Conservation (phyloP, 371 early-diverging fungal species). For the Sporodiniella umbellata region DNA sequence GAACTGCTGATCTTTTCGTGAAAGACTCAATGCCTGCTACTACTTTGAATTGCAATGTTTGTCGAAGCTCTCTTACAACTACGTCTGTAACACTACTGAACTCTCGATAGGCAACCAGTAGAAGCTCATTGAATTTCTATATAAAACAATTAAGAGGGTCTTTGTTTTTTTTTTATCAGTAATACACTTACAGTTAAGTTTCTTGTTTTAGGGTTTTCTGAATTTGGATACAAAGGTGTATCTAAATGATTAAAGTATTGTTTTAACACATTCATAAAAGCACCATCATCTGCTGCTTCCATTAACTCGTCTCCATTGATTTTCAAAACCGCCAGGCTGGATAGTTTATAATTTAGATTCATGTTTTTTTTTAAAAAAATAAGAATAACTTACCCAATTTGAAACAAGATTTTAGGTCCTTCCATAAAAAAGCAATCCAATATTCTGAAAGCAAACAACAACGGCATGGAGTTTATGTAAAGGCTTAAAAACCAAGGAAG, state of each 20-base stretch:
- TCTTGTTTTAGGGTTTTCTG: constrained; percentile 51
- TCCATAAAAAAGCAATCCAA: constrained; percentile 94
- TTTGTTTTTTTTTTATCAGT: too few species aligned
- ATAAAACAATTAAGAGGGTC: neutral
- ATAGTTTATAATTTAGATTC: neutral
- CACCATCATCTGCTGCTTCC: constrained; percentile 87
- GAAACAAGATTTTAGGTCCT: constrained; percentile 91
- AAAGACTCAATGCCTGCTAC: constrained; percentile 94
- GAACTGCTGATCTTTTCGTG: constrained; percentile 84
- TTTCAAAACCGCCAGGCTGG: constrained; percentile 79
- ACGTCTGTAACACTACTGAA: constrained; percentile 82
- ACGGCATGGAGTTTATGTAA: constrained; percentile 91
- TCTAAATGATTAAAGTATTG: constrained; percentile 71
- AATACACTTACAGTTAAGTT: constrained; percentile 61
- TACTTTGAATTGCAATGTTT: constrained; percentile 88
- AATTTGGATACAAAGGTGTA: constrained; percentile 61
- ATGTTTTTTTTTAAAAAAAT: constrained; percentile 5
- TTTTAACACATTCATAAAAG: constrained; percentile 80
- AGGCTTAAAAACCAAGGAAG: constrained; percentile 96
- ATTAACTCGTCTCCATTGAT: constrained; percentile 88
- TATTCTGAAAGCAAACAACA: constrained; percentile 83
- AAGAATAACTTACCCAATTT: constrained; percentile 65
- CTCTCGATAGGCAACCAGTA: constrained; percentile 90
- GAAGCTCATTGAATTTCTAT: constrained; percentile 85
- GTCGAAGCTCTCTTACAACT: constrained; percentile 77